Base-by-base conservation (phyloP, 2,329 filamentous ascomycete genomes). In the Colletotrichum sp. region DNA sequence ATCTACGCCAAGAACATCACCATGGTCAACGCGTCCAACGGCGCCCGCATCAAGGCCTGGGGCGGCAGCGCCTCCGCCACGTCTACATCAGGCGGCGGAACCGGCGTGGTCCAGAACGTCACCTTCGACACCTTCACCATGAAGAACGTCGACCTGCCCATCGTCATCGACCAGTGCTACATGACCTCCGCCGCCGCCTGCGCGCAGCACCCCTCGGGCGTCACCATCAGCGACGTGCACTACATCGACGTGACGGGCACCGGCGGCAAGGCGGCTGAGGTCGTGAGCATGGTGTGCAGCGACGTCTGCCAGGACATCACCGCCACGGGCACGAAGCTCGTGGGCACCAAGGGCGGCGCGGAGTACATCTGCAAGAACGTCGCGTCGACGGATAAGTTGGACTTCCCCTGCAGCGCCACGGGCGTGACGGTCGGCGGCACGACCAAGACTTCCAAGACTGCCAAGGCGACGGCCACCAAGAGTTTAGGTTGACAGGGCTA, bases 1-100 rank as follows among this genome's bases (percentile, higher is more conserved):
- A 81, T 95, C 21, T 91, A 92, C 78, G 89, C 93, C 72, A 91
- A 89, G 82, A 92, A 93, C 78, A 85, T 89, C 55, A 88, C 87
- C 52, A 90, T 92, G 88, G 86, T 86, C 71, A 91, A 93, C 79
- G 89, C 90, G 3, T 86, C 90, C 69, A 91, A 94, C 77, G 93
- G 92, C 43, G 93, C 93, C 0, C 91, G 93, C 75, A 94, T 95
- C 85, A 95, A 95, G 83, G 93, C 94, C 71, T 95, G 93, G 93
- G 92, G 93, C 0, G 92, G 92, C 3, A 74, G 71, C 61, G 38
- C 74, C 34, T 71, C 76, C 79, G 32, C 38, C 80, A 8, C 21
- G 90, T 88, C 21, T 90, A 92, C 92, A 78, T 93, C 93, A 10
- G 92, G 93, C 24, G 93, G 92, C 24, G 92, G 92, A 26, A 67